A percentile compares a stretch with the other conserved stretches of the same genome.
Evolutionary conservation across 1,139 yeast genomes (phyloP).

Genomic region (Pichia sp.): DNA sequence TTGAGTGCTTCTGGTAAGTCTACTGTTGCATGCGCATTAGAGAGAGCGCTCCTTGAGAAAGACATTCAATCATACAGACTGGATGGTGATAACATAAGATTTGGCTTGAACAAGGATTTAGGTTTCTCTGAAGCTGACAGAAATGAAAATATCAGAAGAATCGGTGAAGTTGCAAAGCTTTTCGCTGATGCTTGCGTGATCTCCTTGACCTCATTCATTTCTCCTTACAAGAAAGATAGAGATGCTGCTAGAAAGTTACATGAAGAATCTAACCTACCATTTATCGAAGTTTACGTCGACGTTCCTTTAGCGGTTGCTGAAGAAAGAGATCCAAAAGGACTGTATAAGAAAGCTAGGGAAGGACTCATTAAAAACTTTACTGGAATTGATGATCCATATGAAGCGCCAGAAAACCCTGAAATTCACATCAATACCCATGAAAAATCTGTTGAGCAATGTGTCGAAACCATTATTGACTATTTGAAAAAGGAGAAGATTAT

Average conservation of each 20-base stretch:
- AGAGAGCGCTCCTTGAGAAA: constrained; percentile 64
- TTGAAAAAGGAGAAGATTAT: constrained; percentile 29
- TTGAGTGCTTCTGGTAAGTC: constrained; percentile 92
- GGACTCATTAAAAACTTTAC: constrained; percentile 93
- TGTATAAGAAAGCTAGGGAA: constrained; percentile 92
- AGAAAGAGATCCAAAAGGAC: constrained; percentile 93
- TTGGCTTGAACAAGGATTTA: constrained; percentile 88
- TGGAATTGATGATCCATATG: constrained; percentile 93
- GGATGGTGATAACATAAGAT: constrained; percentile 92
- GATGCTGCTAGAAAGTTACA: constrained; percentile 80
- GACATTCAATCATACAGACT: constrained; percentile 73
- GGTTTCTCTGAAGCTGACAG: constrained; percentile 90
- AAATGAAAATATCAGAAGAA: constrained; percentile 89
- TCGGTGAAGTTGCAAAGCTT: constrained; percentile 85
- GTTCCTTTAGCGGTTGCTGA: constrained; percentile 93
- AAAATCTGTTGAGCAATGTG: constrained; percentile 71
- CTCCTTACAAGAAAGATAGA: constrained; percentile 84
- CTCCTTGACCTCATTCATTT: constrained; percentile 83
- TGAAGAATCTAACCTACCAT: constrained; percentile 65
- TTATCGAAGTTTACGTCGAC: constrained; percentile 84
- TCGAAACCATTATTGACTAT: constrained; percentile 62
- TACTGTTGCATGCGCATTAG: constrained; percentile 92
- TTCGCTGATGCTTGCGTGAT: constrained; percentile 86
- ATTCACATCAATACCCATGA: constrained; percentile 71
- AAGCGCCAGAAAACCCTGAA: constrained; percentile 82